Evolutionary conservation across 2,329 filamentous ascomycete genomes (phyloP).

Genomic region (Thielaviopsis euricoi): DNA sequence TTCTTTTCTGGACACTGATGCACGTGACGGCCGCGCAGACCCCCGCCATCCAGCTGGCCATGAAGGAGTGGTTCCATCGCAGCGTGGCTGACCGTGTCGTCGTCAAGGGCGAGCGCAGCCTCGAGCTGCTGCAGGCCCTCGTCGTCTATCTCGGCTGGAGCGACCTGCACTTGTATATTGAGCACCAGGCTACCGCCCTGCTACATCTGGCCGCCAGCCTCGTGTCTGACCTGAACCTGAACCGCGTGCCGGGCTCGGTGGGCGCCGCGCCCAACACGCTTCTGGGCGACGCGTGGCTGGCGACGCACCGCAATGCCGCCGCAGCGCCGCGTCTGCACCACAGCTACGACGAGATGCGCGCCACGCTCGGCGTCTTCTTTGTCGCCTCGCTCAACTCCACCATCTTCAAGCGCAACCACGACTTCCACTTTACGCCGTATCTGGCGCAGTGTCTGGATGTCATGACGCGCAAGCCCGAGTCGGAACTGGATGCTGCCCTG

Average conservation of each 20-base stretch:
- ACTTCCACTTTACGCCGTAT: constrained; percentile 20
- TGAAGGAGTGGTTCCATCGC: constrained; percentile 22
- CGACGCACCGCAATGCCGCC: constrained; percentile 14
- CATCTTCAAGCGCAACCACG: constrained; percentile 19
- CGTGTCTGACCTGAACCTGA: constrained; percentile 23
- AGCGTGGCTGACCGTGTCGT: constrained; percentile 23
- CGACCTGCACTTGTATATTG: constrained; percentile 24
- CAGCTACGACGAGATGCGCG: constrained; percentile 22
- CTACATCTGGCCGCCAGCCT: constrained; percentile 24
- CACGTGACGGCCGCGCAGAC: constrained; percentile 19
- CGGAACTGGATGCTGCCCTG: constrained; percentile 19
- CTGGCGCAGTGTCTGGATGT: constrained; percentile 20
- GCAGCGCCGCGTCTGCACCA: constrained; percentile 15
- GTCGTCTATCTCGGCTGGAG: constrained; percentile 24
- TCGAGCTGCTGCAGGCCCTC: constrained; percentile 24
- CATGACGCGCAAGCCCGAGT: constrained; percentile 17
- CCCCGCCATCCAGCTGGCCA: constrained; percentile 18
- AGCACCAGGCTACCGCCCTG: constrained; percentile 21
- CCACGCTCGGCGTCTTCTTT: constrained; percentile 25
- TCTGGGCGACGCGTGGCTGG: constrained; percentile 19
- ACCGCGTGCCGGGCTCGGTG: constrained; percentile 16
- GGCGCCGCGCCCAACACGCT: constrained; percentile 17
- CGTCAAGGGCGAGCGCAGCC: constrained; percentile 20
- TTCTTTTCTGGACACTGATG: constrained; percentile 25
- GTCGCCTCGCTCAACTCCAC: constrained; percentile 20